Conservation (phyloP, 2,329 filamentous ascomycete genomes). For the Neurospora crassa region DNA sequence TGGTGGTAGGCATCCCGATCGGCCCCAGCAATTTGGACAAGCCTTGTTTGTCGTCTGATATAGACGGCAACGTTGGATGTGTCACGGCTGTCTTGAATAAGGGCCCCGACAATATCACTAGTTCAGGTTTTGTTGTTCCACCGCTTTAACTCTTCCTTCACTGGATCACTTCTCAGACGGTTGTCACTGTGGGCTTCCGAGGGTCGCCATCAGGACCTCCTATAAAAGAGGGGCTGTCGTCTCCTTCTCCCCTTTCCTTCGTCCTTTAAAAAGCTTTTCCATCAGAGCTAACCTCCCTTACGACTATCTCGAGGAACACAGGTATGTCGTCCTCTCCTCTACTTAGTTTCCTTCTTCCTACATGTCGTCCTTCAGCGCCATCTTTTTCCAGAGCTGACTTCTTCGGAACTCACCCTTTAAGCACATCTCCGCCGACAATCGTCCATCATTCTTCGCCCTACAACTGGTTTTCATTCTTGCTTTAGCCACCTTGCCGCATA, state of each 20-base stretch:
- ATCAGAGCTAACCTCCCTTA: not conserved
- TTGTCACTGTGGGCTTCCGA: not conserved
- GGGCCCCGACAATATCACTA: not conserved
- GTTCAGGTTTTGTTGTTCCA: not conserved
- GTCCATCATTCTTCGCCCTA: not conserved
- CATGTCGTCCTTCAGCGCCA: not conserved
- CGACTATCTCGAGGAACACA: not conserved
- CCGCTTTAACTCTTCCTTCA: not conserved
- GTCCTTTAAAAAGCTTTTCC: not conserved
- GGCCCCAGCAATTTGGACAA: not conserved
- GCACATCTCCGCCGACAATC: not conserved
- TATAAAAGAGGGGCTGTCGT: not conserved
- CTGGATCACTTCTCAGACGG: not conserved
- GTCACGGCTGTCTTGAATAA: not conserved
- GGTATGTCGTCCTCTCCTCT: not conserved
- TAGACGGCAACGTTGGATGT: not conserved
- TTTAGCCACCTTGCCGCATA: not conserved
- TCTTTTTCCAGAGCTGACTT: not conserved
- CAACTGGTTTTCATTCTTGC: not conserved
- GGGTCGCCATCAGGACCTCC: not conserved
- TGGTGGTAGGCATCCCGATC: not conserved
- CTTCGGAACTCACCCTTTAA: not conserved
- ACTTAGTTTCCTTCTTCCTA: constrained; percentile 1
- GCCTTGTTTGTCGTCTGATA: not conserved
- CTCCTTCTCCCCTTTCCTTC: not conserved